Conservation (phyloP, 352 stramenopile species). For the Peronospora destructor region DNA sequence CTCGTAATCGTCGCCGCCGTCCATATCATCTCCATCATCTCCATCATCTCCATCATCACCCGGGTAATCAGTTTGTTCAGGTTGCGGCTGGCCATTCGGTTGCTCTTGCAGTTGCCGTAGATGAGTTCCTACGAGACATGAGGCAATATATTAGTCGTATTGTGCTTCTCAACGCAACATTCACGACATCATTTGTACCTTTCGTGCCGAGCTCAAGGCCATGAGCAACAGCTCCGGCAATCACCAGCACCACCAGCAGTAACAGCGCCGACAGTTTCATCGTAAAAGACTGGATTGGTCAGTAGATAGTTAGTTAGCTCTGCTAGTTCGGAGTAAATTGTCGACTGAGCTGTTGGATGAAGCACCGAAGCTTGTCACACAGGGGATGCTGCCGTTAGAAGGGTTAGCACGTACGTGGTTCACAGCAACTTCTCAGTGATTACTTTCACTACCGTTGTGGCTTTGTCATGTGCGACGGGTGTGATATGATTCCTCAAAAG, state of each 20-base stretch:
- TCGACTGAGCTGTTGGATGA: slow-evolving; percentile 10
- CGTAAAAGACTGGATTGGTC: not conserved
- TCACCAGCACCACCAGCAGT: slow-evolving; percentile 11
- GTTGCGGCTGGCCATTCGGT: slow-evolving; percentile 5
- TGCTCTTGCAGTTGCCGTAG: slow-evolving; percentile 17
- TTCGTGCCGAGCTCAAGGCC: not conserved
- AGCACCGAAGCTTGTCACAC: not conserved
- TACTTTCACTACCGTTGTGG: too few relatives aligned
- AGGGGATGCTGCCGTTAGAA: not conserved
- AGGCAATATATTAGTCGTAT: not conserved
- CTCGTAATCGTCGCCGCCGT: not conserved
- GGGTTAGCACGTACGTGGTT: not conserved
- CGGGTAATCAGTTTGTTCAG: slow-evolving; percentile 5
- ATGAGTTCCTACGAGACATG: slow-evolving; percentile 2
- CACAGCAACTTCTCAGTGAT: too few relatives aligned
- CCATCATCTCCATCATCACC: slow-evolving; percentile 2
- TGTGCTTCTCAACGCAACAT: not conserved
- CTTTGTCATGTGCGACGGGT: too few relatives aligned
- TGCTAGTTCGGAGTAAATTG: slow-evolving; percentile 6
- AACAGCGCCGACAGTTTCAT: slow-evolving; percentile 17
- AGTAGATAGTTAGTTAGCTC: slow-evolving; percentile 2
- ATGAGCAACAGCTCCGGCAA: slow-evolving; percentile 1
- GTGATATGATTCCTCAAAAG: too few relatives aligned
- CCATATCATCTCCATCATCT: slow-evolving; percentile 1
- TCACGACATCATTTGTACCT: not conserved